Evolutionary conservation across 352 stramenopile genomes (phyloP).

Genomic region (Saprolegnia diclina): DNA sequence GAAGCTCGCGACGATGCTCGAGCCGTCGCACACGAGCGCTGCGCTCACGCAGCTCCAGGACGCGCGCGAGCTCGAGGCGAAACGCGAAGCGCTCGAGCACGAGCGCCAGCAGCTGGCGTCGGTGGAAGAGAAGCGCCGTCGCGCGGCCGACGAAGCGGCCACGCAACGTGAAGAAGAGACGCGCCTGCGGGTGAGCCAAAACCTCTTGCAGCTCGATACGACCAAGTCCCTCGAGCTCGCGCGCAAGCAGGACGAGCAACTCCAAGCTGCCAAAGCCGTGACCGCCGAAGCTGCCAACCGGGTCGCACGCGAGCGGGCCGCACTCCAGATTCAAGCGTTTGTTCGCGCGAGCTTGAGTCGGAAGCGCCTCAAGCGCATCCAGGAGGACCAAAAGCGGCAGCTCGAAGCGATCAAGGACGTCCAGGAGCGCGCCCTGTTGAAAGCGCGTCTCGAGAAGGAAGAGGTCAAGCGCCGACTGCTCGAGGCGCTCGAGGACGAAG

Average conservation of each 20-base stretch:
- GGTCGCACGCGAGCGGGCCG: slow-evolving; percentile 48
- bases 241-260: slow-evolving; percentile 37
- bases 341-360: slow-evolving; percentile 50
- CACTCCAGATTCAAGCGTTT: slow-evolving; percentile 55
- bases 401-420: slow-evolving; percentile 53
- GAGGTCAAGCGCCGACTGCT: slow-evolving; percentile 57
- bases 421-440: slow-evolving; percentile 49
- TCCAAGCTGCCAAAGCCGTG: slow-evolving; percentile 37
- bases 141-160: slow-evolving; percentile 36
- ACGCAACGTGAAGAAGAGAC: slow-evolving; percentile 46
- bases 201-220: slow-evolving; percentile 34
- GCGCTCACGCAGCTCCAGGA: slow-evolving; percentile 6
- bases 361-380: slow-evolving; percentile 41
- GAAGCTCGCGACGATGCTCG: slow-evolving; percentile 15
- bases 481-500: slow-evolving; percentile 66
- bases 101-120: slow-evolving; percentile 18
- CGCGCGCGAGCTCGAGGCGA: slow-evolving; percentile 5
- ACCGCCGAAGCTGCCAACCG: slow-evolving; percentile 37
- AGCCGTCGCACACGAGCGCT: slow-evolving; percentile 18
- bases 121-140: slow-evolving; percentile 12
- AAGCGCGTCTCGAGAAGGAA: slow-evolving; percentile 60
- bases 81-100: background rate
- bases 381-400: slow-evolving; percentile 41
- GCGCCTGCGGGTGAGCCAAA: slow-evolving; percentile 37
- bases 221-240: slow-evolving; percentile 51